Percentiles rank a stretch among this genome's conserved stretches.
These are phyloP conservation scores for Boletus sp. DNA, from an alignment of 768 basidiomycete genomes.

Conservation along the genomic window DNA sequence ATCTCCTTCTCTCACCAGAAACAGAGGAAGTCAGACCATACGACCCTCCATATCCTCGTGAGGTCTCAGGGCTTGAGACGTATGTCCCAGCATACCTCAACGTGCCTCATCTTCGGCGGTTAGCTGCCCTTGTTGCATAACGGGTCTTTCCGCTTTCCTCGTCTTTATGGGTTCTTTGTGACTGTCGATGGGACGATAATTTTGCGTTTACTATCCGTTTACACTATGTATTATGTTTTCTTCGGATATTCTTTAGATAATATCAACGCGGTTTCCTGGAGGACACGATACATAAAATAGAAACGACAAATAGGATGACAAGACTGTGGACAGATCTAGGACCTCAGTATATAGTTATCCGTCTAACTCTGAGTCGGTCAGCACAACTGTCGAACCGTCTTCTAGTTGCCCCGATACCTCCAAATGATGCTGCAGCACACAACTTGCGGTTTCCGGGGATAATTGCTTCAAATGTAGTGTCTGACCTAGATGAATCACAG, in stretches of 20 bases:
- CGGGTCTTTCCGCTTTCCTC: neutral
- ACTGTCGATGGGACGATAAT: neutral
- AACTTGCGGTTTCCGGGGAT: constrained; percentile 23
- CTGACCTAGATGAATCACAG: constrained; percentile 35
- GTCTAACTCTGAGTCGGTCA: constrained; percentile 8
- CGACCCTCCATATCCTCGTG: constrained; percentile 89
- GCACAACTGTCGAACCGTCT: constrained; percentile 42
- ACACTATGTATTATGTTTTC: constrained; percentile 20
- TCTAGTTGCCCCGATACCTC: constrained; percentile 48
- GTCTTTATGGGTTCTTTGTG: neutral
- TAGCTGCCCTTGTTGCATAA: constrained; percentile 83
- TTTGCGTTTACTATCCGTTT: constrained; percentile 8
- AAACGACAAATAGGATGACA: neutral
- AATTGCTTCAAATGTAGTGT: constrained; percentile 38
- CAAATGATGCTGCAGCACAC: constrained; percentile 45
- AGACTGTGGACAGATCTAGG: neutral
- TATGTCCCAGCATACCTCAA: constrained; percentile 92
- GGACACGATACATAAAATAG: neutral
- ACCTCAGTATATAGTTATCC: neutral
- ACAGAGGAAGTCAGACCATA: constrained; percentile 96
- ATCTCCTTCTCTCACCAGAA: constrained; percentile 91
- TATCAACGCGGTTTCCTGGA: constrained; percentile 7
- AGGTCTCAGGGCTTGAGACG: constrained; percentile 94
- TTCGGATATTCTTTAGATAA: constrained; percentile 11
- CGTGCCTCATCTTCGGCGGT: constrained; percentile 81